Base-by-base conservation (phyloP, 2,329 filamentous ascomycete genomes). In the Colletotrichum aenigma region DNA sequence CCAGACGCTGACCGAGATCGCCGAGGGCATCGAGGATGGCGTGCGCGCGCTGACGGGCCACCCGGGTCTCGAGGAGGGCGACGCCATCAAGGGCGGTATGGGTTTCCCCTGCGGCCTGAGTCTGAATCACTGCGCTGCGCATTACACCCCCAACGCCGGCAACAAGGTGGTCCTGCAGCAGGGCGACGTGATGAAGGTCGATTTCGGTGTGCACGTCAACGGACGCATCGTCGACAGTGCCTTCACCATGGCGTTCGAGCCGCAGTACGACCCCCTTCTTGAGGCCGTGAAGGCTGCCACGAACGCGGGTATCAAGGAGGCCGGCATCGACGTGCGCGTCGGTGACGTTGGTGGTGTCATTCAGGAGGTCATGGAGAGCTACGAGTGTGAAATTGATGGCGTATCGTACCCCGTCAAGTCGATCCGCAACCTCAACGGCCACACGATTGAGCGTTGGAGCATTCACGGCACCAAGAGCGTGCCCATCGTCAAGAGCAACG, bases 81-180 rank as follows among this genome's bases (percentile, higher is more conserved):
- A 97, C 81, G 93, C 92, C 71, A 87, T 96, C 78, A 91, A 92
- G 80, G 95, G 92, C 36, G 95, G 95, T 70, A 95, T 97, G 90
- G 95, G 94, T 7, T 98, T 98, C 86, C 95, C 95, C 5, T 96
- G 93, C 21, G 95, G 95, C 71, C 87, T 97, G 74, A 96, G 94
- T 83, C 89, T 97, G 79, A 96, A 98, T 86, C 92, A 97, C 84
- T 95, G 94, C 81, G 95, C 95, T 2, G 95, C 95, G 6, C 95
- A 97, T 86, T 97, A 94, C 85, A 96, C 93, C 8, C 95, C 95
- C 16, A 98, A 97, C 83, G 93, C 94, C 3, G 95, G 95, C 70
- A 97, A 97, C 86, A 95, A 95, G 83, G 90, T 94, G 80, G 85
- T 96, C 34, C 87, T 97, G 75, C 88, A 94, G 81, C 84, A 93